Base-by-base conservation (phyloP, 192 early-diverging fungal genomes). In the Linnemannia zychae region DNA sequence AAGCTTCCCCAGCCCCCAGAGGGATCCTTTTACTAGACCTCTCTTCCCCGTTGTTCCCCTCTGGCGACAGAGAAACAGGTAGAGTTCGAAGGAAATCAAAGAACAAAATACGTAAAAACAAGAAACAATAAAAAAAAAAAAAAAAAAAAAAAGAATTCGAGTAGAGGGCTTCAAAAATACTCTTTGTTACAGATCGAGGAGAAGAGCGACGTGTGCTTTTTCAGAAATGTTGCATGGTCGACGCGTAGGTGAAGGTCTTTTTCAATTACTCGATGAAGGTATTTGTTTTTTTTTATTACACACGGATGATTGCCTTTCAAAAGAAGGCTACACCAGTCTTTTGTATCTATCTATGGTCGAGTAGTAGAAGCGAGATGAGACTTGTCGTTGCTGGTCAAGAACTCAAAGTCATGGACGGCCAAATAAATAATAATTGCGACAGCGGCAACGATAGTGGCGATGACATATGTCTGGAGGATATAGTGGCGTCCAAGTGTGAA, bases 1-100 rank as follows among this genome's bases (percentile, higher is more conserved):
- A 99, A 98, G 88, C 89, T 97, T 44, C 84, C 93, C 53, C 98
- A 99, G 88, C 97, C 97, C 50, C 87, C 93, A 69, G 98, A 99
- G 90, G 96, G 96, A 37, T 75, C 91, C 69, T 95, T 88, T 77
- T 91, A 88, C 82, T 52, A 52, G 20, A 24, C 22, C 22, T 47
- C 52, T 6, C 24, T 9, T 0, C 1, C 12, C 28, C 17, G 7
- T 57, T 57, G 22, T 31, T 22, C 31, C 57, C 15, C 15, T 31
- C 24, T 63, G 16, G 67, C 16, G 12, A n/a, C 31, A 18, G 40
- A 22, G n/a, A 69, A 60, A 40, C 13, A 69, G 38, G 38, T 69
- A 36, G 67, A 40, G 38, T 69, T n/a, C 40, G 11, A 18, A 52
- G 22, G 31, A 31, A 72, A 72, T 28, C 24, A 34, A 33, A 48